Evolutionary conservation across 1,284 basidiomycete species (phyloP), one percentile per base, ranked within the genome.

Genomic region (Salmacisia buchloeana): DNA sequence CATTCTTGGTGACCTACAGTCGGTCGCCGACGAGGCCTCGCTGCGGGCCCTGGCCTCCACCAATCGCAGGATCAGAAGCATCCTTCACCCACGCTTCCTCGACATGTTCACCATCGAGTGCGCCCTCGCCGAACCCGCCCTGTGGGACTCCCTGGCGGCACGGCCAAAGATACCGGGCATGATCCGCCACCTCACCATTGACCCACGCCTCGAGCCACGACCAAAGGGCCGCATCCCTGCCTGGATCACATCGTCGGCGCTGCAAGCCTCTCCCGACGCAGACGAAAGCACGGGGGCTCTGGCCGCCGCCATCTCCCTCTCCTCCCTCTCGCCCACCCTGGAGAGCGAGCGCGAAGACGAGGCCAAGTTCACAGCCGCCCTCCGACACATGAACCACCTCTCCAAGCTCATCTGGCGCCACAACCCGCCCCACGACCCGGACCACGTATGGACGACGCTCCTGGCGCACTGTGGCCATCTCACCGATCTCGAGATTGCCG

Each of bases 401-500:
- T 45, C 43, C 33, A 60, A 43, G n/a, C 25, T 60, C 15, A 27
- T 43, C 59, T 60, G 49, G 33, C 21, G 59, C 39, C 49, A 46
- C 15, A 35, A 60, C 29, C 59, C 59, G 33, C 38, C 38, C 2
- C 33, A 35, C 15, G 21, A 39, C 3, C 33, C 35, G n/a, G 59
- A 60, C 25, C 4, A 12, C n/a, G n/a, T 60, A 3, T 60, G 59
- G 59, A 10, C 5, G 6, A 35, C 59, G 12, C 59, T 60, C 21
- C 18, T 39, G 6, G 23, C 12, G 21, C 27, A 60, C 49, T 60
- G 59, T 43, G 9, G 18, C 6, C 39, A 60, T 25, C 2, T 60
- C 18, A 45, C 43, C 29, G 59, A 60, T 27, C 25, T 60, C 9
- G 59, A 60, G 49, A 52, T 60, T 21, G 59, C 59, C 13, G 59